Evolutionary conservation across 2,329 filamentous ascomycete species (phyloP), one percentile per base, ranked within the genome.

Genomic region (Helotiales sp.): DNA sequence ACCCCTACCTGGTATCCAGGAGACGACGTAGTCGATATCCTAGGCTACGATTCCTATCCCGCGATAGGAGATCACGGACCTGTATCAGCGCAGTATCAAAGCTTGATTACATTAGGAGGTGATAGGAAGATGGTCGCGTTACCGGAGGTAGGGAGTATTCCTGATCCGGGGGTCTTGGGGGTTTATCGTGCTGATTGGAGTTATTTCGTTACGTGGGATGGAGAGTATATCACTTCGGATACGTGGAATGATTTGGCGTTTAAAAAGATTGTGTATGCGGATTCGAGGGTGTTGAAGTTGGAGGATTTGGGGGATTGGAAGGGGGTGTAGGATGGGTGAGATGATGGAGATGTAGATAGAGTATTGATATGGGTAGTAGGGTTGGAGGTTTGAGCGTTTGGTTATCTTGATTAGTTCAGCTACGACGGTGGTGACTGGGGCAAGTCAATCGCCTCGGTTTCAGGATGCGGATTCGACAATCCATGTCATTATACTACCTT

Each of bases 111-210:
- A 0, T 71, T 80, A 4, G 75, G 75, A 0, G 62, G 70, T 2
- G 77, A 79, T 58, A 77, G 71, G 49, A 80, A 80, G 70, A 71
- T 81, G 53, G 74, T 79, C 31, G 77, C 76, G 0, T 75, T 77
- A 0, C 66, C 77, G 5, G 79, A 81, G 62, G 74, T 80, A 0
- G 79, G 79, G 10, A 73, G 73, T 12, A 74, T 78, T 2, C 77
- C 78, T 49, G 66, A 80, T 3, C 57, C 57, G 13, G 47, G 31
- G 25, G 33, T 59, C 22, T 33, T 69, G 74, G 60, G 73, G 75
- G 3, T 80, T 79, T 60, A 71, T 75, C 61, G 54, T 38, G 74
- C 77, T 0, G 73, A 80, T 60, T 80, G 78, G 78, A 69, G 75
- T 31, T 80, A 74, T 68, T 81, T 80, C 58, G 71, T 71, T 33